Base-by-base conservation (phyloP, 192 early-diverging fungal species). In the Backusella circina region DNA sequence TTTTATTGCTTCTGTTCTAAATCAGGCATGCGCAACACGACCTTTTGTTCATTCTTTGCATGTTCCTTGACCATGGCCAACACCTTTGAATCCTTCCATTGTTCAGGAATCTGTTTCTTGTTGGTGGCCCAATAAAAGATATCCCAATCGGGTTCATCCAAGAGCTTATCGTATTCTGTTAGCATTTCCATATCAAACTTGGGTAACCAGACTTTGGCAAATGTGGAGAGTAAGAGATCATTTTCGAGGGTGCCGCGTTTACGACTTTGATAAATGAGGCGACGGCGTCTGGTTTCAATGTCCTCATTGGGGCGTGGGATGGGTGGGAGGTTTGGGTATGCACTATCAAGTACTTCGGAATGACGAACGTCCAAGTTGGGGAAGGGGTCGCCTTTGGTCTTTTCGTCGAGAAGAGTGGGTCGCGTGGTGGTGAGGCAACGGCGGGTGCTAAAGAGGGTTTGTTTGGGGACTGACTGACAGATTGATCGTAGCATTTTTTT, bases 241-340 rank as follows among this genome's bases (percentile, higher is more conserved):
- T 91, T 93, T 76, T 99, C 97, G 15, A 98, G 89, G 57, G 97
- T 99, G 23, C 97, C 96, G 21, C 97, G 84, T 79, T 99, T 99
- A 44, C 97, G 92, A 65, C 92, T 91, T 72, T 92, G 90, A 77
- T 94, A 99, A 30, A 92, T 76, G 8, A 99, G 85, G 5, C 97
- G 90, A 5, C 93, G 90, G 7, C 92, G 89, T 84, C 95, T 95
- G 5, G 84, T 87, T 21, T 91, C 85, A 4, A 90, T 69, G 12
- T 88, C 73, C 82, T 98, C 96, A 77, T 87, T 75, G 1, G 80
- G 79, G 0, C 93, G 90, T 30, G 85, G 81, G 15, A 89, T 78
- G 13, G 93, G 94, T 5, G 84, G 86, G 30, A 87, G 66, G 36
- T 81, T 77, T 12, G 77, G 75, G 64, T 83, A 83, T 6, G 82